A percentile compares a stretch with the other conserved stretches of the same genome.
These are phyloP conservation scores for Eucalyptus paniculata DNA, from an alignment of 345 rosid genomes.

Conservation along the genomic window DNA sequence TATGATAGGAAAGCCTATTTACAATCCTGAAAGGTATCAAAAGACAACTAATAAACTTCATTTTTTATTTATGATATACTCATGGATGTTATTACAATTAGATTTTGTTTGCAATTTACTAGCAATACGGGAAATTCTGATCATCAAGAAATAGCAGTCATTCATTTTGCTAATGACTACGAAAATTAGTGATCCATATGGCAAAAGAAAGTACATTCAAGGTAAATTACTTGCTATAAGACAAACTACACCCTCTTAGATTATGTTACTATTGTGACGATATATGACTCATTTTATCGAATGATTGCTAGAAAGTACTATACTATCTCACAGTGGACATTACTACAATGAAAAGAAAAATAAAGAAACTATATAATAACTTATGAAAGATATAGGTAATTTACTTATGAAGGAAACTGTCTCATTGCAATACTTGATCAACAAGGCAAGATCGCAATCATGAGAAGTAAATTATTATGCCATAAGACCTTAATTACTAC, in stretches of 20 bases:
- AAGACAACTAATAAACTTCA: too few relatives aligned
- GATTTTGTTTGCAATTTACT: too few relatives aligned
- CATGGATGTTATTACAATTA: too few relatives aligned
- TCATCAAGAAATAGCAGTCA: too few relatives aligned
- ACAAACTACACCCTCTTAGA: not conserved
- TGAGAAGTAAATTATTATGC: not conserved
- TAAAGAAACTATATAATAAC: not conserved
- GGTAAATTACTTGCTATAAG: not conserved
- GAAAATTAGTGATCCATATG: accelerated
- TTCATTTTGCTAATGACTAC: too few relatives aligned
- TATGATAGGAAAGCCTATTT: too few relatives aligned
- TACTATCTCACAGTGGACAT: accelerated
- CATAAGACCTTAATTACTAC: not conserved
- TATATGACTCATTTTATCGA: too few relatives aligned
- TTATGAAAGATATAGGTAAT: not conserved
- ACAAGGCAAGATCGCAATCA: not conserved
- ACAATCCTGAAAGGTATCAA: too few relatives aligned
- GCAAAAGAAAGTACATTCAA: not conserved
- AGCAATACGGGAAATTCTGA: accelerated
- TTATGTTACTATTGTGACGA: too few relatives aligned
- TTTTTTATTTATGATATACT: too few relatives aligned
- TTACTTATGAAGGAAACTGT: not conserved
- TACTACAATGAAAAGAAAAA: not conserved
- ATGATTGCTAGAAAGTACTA: accelerated
- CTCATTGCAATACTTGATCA: not conserved